Percentiles rank a stretch among this genome's conserved stretches.
Evolutionary conservation across 1,284 basidiomycete genomes (phyloP).

Genomic region (Tetrapyrgos nigripes): DNA sequence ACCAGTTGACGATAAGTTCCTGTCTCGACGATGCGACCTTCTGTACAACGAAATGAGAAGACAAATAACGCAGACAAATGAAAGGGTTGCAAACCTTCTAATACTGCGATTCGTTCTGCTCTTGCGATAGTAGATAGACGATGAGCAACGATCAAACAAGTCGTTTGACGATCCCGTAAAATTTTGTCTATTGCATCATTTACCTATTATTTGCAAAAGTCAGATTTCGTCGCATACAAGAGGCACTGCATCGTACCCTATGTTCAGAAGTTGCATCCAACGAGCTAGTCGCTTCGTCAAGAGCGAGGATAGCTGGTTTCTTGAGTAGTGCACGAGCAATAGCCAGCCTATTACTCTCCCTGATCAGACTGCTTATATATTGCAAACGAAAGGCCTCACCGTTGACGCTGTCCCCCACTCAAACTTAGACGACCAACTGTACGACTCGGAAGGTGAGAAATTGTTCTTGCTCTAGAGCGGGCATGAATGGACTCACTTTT

Average conservation of each 20-base stretch:
- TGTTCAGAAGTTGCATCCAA: constrained; percentile 92
- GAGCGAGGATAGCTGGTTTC: constrained; percentile 81
- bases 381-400: too few relatives aligned
- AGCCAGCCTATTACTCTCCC: too few relatives aligned
- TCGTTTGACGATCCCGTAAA: constrained; percentile 76
- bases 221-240: constrained; percentile 5
- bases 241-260: constrained; percentile 45
- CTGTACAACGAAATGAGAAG: constrained; percentile 36
- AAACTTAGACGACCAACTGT: constrained; percentile 77
- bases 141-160: constrained; percentile 91
- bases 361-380: too few relatives aligned
- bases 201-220: constrained; percentile 51
- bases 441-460: constrained; percentile 4
- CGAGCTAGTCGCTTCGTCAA: constrained; percentile 87
- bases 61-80: background rate
- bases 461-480: background rate
- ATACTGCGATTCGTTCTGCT: constrained; percentile 85
- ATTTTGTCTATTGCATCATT: constrained; percentile 94
- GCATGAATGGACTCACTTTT: constrained; percentile 35
- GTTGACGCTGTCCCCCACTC: constrained; percentile 79
- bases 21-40: constrained; percentile 83
- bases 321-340: constrained; percentile 86
- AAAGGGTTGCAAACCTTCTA: constrained; percentile 66
- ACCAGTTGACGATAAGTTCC: constrained; percentile 85
- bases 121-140: constrained; percentile 84